phyloP scores from a whole-genome alignment of 2,329 filamentous ascomycete species.

The Alternaria brassicae region DNA sequence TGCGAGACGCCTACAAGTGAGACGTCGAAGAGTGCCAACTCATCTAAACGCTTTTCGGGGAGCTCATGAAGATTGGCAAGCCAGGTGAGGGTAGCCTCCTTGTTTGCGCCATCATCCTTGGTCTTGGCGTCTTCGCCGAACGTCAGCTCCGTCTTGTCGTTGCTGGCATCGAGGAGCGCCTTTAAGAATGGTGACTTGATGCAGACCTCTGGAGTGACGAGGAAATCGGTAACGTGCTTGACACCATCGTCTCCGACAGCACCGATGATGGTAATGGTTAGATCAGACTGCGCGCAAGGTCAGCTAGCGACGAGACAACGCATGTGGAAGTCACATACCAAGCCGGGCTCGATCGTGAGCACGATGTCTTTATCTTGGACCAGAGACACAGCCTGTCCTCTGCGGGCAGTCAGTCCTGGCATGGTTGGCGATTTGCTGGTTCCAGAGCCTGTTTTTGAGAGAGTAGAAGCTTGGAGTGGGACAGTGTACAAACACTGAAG shows the following conservation, averaged over 20 bases:
- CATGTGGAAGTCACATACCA: not conserved
- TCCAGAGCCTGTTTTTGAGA: not conserved
- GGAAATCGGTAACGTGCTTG: conserved; percentile 21
- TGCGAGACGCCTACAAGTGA: conserved; percentile 21
- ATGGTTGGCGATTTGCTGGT: not conserved
- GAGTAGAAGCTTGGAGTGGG: not conserved
- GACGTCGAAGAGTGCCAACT: conserved; percentile 20
- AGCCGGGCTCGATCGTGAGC: conserved; percentile 7
- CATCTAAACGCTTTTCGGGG: conserved; percentile 11
- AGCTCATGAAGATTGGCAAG: conserved; percentile 23
- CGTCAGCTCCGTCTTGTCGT: conserved; percentile 17
- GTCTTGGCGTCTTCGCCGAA: conserved; percentile 15
- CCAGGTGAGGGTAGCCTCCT: conserved; percentile 16
- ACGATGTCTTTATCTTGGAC: conserved; percentile 19
- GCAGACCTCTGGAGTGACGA: conserved; percentile 10
- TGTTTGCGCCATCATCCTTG: conserved; percentile 14
- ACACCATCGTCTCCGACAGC: conserved; percentile 6
- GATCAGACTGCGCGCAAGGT: conserved; percentile 2
- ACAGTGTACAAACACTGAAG: not conserved
- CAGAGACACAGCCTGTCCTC: not conserved
- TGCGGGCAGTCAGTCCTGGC: conserved; percentile 5
- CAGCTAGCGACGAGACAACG: not conserved
- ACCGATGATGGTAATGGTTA: conserved; percentile 20
- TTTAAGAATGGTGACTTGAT: conserved; percentile 14
- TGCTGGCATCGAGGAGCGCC: conserved; percentile 2